phyloP scores from a whole-genome alignment of 768 basidiomycete species.

The Ramaria rubella region DNA sequence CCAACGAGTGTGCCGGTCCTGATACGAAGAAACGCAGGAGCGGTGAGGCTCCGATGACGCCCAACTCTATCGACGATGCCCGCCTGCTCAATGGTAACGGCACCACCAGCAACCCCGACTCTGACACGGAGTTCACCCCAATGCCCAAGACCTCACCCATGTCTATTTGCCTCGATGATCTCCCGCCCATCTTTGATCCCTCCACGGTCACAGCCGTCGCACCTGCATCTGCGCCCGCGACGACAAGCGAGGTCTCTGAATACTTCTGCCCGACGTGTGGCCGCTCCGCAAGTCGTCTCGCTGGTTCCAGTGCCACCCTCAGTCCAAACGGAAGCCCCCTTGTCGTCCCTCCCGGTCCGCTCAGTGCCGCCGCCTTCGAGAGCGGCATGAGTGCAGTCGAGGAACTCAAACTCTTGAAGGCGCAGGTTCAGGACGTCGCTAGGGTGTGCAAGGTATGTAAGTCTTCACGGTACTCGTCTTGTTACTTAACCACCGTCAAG shows the following conservation, averaged over 20 bases:
- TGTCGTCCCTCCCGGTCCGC: conserved; percentile 49
- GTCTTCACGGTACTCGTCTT: neutral
- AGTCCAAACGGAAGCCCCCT: conserved; percentile 21
- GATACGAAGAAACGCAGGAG: conserved; percentile 2
- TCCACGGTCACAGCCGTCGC: conserved; percentile 22
- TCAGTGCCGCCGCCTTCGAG: conserved; percentile 49
- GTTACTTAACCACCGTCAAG: conserved; percentile 11
- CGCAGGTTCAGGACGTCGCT: conserved; percentile 78
- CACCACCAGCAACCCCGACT: neutral
- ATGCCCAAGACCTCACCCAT: conserved; percentile 22
- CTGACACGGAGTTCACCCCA: neutral
- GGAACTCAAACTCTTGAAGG: conserved; percentile 72
- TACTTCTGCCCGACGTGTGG: conserved; percentile 50
- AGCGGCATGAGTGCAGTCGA: conserved; percentile 64
- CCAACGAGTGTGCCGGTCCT: conserved; percentile 11
- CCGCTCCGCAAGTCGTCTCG: conserved; percentile 14
- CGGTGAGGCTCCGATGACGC: neutral
- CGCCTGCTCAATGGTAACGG: neutral
- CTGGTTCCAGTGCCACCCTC: neutral
- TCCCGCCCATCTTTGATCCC: conserved; percentile 34
- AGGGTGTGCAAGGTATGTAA: conserved; percentile 56
- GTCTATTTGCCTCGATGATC: conserved; percentile 48
- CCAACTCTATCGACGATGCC: neutral
- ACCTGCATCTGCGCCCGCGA: conserved; percentile 40
- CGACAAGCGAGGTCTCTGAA: conserved; percentile 34